Percentiles rank a stretch among this genome's conserved stretches.
Conservation (phyloP, 495 filamentous ascomycete genomes). For the Glonium stellatum region DNA sequence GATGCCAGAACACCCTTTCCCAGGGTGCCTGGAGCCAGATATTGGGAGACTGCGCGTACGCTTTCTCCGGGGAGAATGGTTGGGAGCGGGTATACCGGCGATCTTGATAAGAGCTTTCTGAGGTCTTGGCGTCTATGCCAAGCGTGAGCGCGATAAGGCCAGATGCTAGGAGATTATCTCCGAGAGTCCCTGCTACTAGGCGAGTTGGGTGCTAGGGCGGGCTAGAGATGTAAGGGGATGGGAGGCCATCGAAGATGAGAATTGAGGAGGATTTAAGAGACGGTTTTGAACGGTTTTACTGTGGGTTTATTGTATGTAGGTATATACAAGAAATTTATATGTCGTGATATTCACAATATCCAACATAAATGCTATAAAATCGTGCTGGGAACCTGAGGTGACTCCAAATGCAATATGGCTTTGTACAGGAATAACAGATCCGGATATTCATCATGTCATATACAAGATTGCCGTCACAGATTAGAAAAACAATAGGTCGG, state of each 20-base stretch:
- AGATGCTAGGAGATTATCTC: not conserved
- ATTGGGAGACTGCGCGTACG: not conserved
- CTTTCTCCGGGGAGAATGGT: conserved; percentile 19
- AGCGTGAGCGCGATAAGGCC: conserved; percentile 4
- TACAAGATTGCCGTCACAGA: not conserved
- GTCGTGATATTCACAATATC: too few relatives aligned
- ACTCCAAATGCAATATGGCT: not conserved
- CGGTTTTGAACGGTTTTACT: too few relatives aligned
- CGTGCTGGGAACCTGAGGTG: not conserved
- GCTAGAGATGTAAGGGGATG: not conserved
- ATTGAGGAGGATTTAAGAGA: too few relatives aligned
- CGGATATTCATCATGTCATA: not conserved
- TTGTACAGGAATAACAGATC: not conserved
- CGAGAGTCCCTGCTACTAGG: not conserved
- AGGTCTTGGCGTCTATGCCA: conserved; percentile 8
- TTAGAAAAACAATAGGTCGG: conserved; percentile 81
- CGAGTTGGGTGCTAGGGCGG: not conserved
- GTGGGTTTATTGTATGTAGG: too few relatives aligned
- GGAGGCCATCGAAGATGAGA: not conserved
- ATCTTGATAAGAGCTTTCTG: conserved; percentile 19
- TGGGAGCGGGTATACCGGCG: not conserved
- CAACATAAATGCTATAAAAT: too few relatives aligned
- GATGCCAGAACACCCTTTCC: too few relatives aligned
- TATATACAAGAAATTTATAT: too few relatives aligned
- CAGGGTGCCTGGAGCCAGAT: too few relatives aligned